Percentiles rank a stretch among this genome's conserved stretches.
Conservation (phyloP, 2,329 filamentous ascomycete genomes). For the Aspergillus uvarum region DNA sequence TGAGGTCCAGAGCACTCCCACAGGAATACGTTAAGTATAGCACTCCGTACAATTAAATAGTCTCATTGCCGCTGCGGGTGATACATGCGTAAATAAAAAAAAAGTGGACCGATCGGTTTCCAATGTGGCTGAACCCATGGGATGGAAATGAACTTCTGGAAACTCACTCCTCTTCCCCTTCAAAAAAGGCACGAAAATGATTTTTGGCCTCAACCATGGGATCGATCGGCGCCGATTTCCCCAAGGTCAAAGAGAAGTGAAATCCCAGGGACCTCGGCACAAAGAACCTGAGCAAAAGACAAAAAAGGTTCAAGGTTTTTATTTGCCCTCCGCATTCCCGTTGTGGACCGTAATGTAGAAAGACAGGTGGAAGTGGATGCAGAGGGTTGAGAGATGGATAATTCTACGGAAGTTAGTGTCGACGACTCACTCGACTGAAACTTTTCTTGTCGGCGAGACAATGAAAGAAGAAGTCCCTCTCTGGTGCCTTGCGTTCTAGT, state of each 20-base stretch:
- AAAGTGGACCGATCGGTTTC: slow-evolving; percentile 17
- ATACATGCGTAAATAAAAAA: not conserved
- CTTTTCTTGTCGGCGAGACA: not conserved
- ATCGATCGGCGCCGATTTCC: slow-evolving; percentile 1
- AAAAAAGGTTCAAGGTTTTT: not conserved
- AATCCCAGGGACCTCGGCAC: not conserved
- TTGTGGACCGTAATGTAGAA: not conserved
- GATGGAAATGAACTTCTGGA: slow-evolving; percentile 12
- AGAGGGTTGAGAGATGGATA: not conserved
- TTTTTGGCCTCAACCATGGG: slow-evolving; percentile 19
- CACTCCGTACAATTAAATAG: not conserved
- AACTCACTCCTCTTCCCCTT: too few relatives aligned
- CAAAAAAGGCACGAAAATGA: not conserved
- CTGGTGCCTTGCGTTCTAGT: not conserved
- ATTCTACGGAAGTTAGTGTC: too few relatives aligned
- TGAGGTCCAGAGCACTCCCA: not conserved
- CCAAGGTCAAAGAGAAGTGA: not conserved
- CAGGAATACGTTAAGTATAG: not conserved
- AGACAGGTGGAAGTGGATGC: not conserved
- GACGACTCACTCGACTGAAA: too few relatives aligned
- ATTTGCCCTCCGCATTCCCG: not conserved
- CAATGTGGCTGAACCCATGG: slow-evolving; percentile 12
- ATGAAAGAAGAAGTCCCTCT: not conserved
- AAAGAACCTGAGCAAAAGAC: not conserved
- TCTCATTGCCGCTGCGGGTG: slow-evolving; percentile 1